These are phyloP conservation scores for Yamadazyma nakazawae DNA, from an alignment of 805 yeast genomes.

Conservation along the genomic window DNA sequence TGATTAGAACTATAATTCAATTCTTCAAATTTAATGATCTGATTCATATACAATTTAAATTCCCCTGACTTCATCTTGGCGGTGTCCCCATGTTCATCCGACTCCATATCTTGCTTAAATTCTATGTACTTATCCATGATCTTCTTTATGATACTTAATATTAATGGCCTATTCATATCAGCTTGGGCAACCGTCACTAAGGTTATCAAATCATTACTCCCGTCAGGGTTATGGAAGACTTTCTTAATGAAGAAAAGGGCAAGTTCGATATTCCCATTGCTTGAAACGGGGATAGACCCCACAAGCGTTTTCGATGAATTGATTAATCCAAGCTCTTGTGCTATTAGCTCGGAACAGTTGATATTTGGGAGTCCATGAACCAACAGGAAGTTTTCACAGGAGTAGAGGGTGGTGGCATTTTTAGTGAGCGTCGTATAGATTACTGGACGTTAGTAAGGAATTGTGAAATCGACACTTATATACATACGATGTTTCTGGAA, in stretches of 20 bases:
- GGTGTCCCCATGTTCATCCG: slow-evolving; percentile 8
- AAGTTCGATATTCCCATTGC: slow-evolving; percentile 29
- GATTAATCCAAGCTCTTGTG: slow-evolving; percentile 53
- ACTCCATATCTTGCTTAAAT: slow-evolving; percentile 31
- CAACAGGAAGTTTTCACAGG: slow-evolving; percentile 50
- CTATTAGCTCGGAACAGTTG: slow-evolving; percentile 51
- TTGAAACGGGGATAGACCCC: slow-evolving; percentile 33
- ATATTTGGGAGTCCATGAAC: slow-evolving; percentile 40
- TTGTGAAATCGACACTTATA: background rate
- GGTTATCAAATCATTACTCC: slow-evolving; percentile 49
- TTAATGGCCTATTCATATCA: slow-evolving; percentile 43
- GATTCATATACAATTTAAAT: slow-evolving; percentile 55
- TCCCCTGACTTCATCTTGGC: slow-evolving; percentile 39
- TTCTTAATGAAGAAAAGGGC: slow-evolving; percentile 50
- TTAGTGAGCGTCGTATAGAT: slow-evolving; percentile 47
- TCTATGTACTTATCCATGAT: slow-evolving; percentile 49
- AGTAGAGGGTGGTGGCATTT: slow-evolving; percentile 58
- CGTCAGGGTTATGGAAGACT: slow-evolving; percentile 36
- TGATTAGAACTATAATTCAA: slow-evolving; percentile 37
- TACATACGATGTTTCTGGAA: slow-evolving; percentile 25
- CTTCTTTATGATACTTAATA: slow-evolving; percentile 46
- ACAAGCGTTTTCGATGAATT: slow-evolving; percentile 45
- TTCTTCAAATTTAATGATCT: slow-evolving; percentile 54
- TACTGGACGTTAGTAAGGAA: slow-evolving; percentile 27
- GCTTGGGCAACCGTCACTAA: slow-evolving; percentile 48